Conservation (phyloP, 2,329 filamentous ascomycete genomes). For the Pseudogymnoascus sp. region DNA sequence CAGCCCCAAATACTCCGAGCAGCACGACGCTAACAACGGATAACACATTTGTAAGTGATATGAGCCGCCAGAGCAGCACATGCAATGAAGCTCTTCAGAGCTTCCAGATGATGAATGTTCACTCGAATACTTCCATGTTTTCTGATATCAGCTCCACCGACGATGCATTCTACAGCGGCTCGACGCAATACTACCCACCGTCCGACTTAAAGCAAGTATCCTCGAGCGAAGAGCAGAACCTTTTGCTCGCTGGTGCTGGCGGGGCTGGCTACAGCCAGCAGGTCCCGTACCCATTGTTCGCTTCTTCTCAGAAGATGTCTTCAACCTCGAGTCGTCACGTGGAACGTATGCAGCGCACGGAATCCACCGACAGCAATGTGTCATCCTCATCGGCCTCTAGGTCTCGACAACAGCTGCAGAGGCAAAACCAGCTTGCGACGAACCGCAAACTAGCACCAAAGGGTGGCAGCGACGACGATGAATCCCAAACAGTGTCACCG, state of each 20-base stretch:
- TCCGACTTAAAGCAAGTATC: slow-evolving; percentile 11
- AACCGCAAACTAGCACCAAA: slow-evolving; percentile 25
- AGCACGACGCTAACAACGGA: slow-evolving; percentile 24
- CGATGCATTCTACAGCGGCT: slow-evolving; percentile 20
- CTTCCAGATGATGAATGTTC: slow-evolving; percentile 27
- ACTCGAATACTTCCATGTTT: slow-evolving; percentile 24
- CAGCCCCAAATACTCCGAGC: slow-evolving; percentile 24
- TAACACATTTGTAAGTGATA: slow-evolving; percentile 25
- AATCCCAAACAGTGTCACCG: not conserved
- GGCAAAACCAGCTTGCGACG: slow-evolving; percentile 22
- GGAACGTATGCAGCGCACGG: slow-evolving; percentile 27
- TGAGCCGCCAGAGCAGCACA: slow-evolving; percentile 28
- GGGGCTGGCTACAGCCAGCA: slow-evolving; percentile 26
- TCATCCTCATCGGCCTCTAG: slow-evolving; percentile 24
- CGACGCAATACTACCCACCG: not conserved
- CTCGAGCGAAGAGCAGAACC: slow-evolving; percentile 26
- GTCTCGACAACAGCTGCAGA: slow-evolving; percentile 25
- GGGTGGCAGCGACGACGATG: slow-evolving; percentile 21
- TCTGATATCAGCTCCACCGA: slow-evolving; percentile 21
- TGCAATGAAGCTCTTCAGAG: slow-evolving; percentile 25
- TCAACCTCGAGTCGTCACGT: slow-evolving; percentile 19
- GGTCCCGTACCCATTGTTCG: slow-evolving; percentile 23
- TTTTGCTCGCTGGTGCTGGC: slow-evolving; percentile 25
- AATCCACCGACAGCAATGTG: slow-evolving; percentile 27
- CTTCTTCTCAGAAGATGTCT: slow-evolving; percentile 13